Evolutionary conservation across 2,329 filamentous ascomycete species (phyloP).

Genomic region (Parafenestella ontariensis): DNA sequence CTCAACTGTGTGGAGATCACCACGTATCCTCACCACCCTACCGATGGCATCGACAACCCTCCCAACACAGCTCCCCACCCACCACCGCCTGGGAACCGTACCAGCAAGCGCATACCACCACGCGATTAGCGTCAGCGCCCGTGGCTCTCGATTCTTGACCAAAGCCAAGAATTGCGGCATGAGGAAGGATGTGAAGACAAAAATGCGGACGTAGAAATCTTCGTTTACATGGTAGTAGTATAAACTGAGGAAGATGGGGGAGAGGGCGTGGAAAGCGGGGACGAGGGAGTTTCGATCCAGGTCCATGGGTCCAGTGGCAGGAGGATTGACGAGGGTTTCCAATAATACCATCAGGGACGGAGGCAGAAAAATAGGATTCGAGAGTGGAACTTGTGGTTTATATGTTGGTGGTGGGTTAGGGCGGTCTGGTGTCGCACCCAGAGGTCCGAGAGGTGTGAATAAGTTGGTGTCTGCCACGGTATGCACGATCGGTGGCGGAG

Average conservation of each 20-base stretch:
- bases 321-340: slow-evolving; percentile 18
- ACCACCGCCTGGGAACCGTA: slow-evolving; percentile 37
- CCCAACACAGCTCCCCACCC: slow-evolving; percentile 17
- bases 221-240: slow-evolving; percentile 40
- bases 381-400: slow-evolving; percentile 6
- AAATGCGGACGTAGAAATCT: slow-evolving; percentile 38
- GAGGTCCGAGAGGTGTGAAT: slow-evolving; percentile 13
- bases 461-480: slow-evolving; percentile 13
- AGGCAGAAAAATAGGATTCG: slow-evolving; percentile 36
- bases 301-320: slow-evolving; percentile 21
- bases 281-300: slow-evolving; percentile 27
- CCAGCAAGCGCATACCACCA: slow-evolving; percentile 40
- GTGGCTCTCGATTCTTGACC: slow-evolving; percentile 29
- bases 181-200: slow-evolving; percentile 40
- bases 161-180: slow-evolving; percentile 37
- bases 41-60: slow-evolving; percentile 32
- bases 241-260: slow-evolving; percentile 42
- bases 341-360: slow-evolving; percentile 35
- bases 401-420: slow-evolving; percentile 40
- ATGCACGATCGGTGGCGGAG: slow-evolving; percentile 32
- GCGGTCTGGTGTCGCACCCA: slow-evolving; percentile 27
- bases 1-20: slow-evolving; percentile 16
- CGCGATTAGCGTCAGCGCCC: slow-evolving; percentile 34
- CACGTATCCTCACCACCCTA: slow-evolving; percentile 16
- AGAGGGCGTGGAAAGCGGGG: slow-evolving; percentile 39